Percentiles rank a stretch among this genome's conserved stretches.
Evolutionary conservation across 108 stramenopile genomes (phyloP).

Genomic region (Cylindrotheca closterium): DNA sequence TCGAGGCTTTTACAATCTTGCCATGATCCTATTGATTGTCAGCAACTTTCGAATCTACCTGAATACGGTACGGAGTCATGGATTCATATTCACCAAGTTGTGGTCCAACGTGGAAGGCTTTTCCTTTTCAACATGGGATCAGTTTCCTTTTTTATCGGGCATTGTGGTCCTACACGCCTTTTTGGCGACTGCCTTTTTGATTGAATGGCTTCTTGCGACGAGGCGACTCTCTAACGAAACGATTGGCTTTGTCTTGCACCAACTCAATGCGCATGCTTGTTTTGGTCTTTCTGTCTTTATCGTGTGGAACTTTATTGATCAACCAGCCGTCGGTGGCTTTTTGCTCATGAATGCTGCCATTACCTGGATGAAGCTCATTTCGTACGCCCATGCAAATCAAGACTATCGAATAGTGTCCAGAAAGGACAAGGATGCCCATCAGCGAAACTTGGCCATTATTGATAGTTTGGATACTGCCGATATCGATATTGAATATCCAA

Average conservation of each 20-base stretch:
- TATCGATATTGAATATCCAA: conserved; percentile 49
- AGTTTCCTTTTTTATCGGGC: conserved; percentile 63
- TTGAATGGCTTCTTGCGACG: conserved; percentile 53
- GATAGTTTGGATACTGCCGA: conserved; percentile 59
- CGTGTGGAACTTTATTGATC: conserved; percentile 69
- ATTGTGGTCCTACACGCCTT: conserved; percentile 55
- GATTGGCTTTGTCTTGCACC: conserved; percentile 63
- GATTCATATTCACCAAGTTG: neutral
- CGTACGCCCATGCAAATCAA: conserved; percentile 74
- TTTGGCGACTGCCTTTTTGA: conserved; percentile 51
- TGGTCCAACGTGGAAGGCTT: conserved; percentile 6
- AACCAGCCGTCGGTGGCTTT: conserved; percentile 53
- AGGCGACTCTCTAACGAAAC: conserved; percentile 33
- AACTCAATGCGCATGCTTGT: conserved; percentile 58
- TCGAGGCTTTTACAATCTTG: conserved; percentile 80
- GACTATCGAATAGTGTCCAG: conserved; percentile 52
- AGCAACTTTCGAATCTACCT: conserved; percentile 73
- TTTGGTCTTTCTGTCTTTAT: conserved; percentile 47
- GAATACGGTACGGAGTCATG: conserved; percentile 18
- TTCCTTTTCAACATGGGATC: conserved; percentile 24
- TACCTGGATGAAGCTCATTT: conserved; percentile 80
- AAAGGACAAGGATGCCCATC: conserved; percentile 17
- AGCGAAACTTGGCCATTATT: conserved; percentile 49
- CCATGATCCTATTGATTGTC: conserved; percentile 71
- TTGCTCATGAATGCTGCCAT: conserved; percentile 64